Base-by-base conservation (phyloP, 495 filamentous ascomycete species). In the Terfezia boudieri region DNA sequence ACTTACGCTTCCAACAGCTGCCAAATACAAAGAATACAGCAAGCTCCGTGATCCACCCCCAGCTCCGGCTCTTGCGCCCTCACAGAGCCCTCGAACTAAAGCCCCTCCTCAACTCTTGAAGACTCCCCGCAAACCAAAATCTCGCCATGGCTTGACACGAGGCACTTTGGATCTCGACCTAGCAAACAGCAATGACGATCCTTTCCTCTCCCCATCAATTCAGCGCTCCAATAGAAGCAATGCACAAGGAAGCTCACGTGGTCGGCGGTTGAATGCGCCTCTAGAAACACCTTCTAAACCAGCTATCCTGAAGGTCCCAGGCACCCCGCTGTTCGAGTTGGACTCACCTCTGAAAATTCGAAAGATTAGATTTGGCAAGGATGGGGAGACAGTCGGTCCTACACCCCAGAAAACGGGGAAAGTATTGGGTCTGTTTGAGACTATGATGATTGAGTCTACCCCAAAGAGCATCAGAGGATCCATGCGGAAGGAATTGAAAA, bases 21-120 rank as follows among this genome's bases (percentile, higher is more conserved):
- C 75, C 2, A 94, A 95, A 69, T 95, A 98, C 68, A 94, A 88
- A 61, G 78, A 85, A 58, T 98, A 96, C 71, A 78, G 76, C 57
- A 80, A 77, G 54, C 64, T 67, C 8, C 67, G 60, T 57, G 75
- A 63, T 59, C 59, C 51, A 59, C 70, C 50, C 32, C 37, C 63
- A 58, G 54, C 52, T 52, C 22, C 53, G 52, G 36, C 49, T 61
- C 62, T 74, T 68, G 17, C 76, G 23, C 57, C 61, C 22, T 35
- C 58, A 9, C 61, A 76, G 9, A 70, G 76, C 8, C 74, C 74
- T 51, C 69, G 81, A 20, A 79, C 79, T 67, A 81, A 77, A 56
- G 80, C 60, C 36, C 60, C 58, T 20, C 2, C 20, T 51, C 54
- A 56, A 22, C 61, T 59, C 4, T 59, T 59, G 4, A 7, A 32